Conservation (phyloP, 2,329 filamentous ascomycete species). For the Dichotomopilus funicola region DNA sequence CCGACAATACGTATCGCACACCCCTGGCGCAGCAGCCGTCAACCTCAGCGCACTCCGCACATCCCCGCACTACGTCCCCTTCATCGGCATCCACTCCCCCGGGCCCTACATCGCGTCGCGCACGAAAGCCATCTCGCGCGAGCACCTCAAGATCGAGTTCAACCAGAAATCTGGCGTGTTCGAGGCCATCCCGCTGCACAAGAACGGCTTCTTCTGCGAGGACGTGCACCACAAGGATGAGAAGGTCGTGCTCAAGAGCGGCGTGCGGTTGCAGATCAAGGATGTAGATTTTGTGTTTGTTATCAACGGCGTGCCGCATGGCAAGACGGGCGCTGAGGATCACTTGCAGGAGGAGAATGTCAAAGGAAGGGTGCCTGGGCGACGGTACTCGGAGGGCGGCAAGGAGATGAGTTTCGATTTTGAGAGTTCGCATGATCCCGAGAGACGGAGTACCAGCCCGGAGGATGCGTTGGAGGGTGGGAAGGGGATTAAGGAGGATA, state of each 20-base stretch:
- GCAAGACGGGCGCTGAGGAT: slow-evolving; percentile 53
- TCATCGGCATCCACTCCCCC: slow-evolving; percentile 67
- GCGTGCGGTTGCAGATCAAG: slow-evolving; percentile 64
- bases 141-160: slow-evolving; percentile 67
- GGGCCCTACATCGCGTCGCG: slow-evolving; percentile 53
- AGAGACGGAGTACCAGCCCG: slow-evolving; percentile 51
- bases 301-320: slow-evolving; percentile 56
- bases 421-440: slow-evolving; percentile 54
- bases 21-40: slow-evolving; percentile 51
- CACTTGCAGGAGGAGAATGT: slow-evolving; percentile 39
- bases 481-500: slow-evolving; percentile 26
- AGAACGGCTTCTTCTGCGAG: slow-evolving; percentile 64
- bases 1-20: slow-evolving; percentile 55
- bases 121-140: slow-evolving; percentile 67
- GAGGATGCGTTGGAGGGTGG: slow-evolving; percentile 32
- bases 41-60: slow-evolving; percentile 55
- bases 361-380: slow-evolving; percentile 30
- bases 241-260: slow-evolving; percentile 53
- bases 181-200: slow-evolving; percentile 54
- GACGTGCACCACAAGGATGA: slow-evolving; percentile 51
- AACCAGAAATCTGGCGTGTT: slow-evolving; percentile 58
- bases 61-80: slow-evolving; percentile 54
- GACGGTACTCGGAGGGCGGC: slow-evolving; percentile 48
- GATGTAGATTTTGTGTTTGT: slow-evolving; percentile 62
- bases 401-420: slow-evolving; percentile 72